Conservation (phyloP, 345 rosid genomes). For the Camelina laxa region DNA sequence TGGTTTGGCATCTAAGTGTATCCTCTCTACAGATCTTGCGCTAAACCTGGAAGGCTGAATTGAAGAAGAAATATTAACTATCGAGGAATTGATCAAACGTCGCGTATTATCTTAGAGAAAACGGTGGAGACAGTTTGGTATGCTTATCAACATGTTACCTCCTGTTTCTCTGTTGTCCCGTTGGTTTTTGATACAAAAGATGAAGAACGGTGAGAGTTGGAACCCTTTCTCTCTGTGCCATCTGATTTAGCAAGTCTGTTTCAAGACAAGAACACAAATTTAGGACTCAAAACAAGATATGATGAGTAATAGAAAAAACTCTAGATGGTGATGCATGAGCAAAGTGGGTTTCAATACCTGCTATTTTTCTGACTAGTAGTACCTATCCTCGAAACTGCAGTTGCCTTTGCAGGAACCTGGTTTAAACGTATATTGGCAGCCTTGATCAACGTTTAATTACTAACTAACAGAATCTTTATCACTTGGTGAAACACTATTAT, state of each 20-base stretch:
- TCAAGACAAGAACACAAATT: not conserved
- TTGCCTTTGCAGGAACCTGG: slow-evolving; percentile 38
- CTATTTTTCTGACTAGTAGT: slow-evolving; percentile 11
- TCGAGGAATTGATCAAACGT: not conserved
- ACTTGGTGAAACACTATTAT: not conserved
- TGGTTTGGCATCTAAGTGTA: slow-evolving; percentile 14
- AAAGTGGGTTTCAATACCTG: slow-evolving; percentile 8
- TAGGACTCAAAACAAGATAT: slow-evolving; percentile 9
- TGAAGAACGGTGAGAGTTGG: slow-evolving; percentile 18
- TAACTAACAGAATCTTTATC: not conserved
- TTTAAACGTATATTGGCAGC: not conserved
- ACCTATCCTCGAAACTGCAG: slow-evolving; percentile 46
- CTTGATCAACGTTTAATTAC: not conserved
- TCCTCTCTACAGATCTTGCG: slow-evolving; percentile 28
- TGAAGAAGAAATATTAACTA: not conserved
- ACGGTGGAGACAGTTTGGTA: slow-evolving; percentile 12
- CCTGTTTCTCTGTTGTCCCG: slow-evolving; percentile 5
- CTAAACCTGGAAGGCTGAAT: slow-evolving; percentile 22
- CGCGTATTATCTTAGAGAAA: not conserved
- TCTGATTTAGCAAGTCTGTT: slow-evolving; percentile 17
- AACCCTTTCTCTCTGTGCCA: slow-evolving; percentile 9
- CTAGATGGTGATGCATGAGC: not conserved
- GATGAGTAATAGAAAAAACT: not conserved
- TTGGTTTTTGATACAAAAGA: slow-evolving; percentile 8
- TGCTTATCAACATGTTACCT: slow-evolving; percentile 31